These are phyloP conservation scores for Metroxylon sagu DNA, from an alignment of 176 grass and related monocot species.

Conservation along the genomic window DNA sequence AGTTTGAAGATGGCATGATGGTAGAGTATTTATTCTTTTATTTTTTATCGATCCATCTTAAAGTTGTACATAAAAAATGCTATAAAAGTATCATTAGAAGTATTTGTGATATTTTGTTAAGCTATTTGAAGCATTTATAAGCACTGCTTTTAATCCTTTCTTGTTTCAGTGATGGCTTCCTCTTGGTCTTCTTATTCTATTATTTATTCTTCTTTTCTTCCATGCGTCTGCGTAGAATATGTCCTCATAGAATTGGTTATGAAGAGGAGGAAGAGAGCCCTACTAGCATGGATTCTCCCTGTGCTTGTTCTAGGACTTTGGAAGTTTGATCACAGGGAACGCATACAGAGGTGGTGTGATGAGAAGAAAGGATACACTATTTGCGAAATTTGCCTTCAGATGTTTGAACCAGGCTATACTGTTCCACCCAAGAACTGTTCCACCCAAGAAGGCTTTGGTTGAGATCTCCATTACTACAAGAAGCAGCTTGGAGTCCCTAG, in stretches of 20 bases:
- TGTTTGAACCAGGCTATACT: slow-evolving; percentile 70
- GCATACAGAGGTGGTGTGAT: slow-evolving; percentile 96
- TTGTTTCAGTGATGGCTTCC: neutral
- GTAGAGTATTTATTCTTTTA: no score
- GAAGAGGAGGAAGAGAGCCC: slow-evolving; percentile 48
- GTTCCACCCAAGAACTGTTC: slow-evolving; percentile 50
- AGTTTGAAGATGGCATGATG: no score
- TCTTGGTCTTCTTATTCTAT: neutral
- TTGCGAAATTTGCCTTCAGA: slow-evolving; percentile 93
- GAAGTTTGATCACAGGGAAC: slow-evolving; percentile 86
- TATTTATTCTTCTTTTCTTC: slow-evolving; percentile 8
- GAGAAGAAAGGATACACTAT: slow-evolving; percentile 84
- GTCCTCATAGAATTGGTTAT: slow-evolving; percentile 18
- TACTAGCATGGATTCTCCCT: slow-evolving; percentile 65
- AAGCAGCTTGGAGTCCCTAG: slow-evolving; percentile 54
- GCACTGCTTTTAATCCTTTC: no score
- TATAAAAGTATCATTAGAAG: no score
- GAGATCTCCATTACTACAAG: slow-evolving; percentile 50
- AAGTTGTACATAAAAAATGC: no score
- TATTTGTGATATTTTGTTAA: no score
- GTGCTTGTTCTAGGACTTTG: slow-evolving; percentile 71
- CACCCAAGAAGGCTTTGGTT: slow-evolving; percentile 57
- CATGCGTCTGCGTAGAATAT: slow-evolving; percentile 66
- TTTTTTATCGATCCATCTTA: no score
- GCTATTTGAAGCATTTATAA: no score